Evolutionary conservation across 2,329 filamentous ascomycete genomes (phyloP).

Genomic region (Paecilomyces variotii): DNA sequence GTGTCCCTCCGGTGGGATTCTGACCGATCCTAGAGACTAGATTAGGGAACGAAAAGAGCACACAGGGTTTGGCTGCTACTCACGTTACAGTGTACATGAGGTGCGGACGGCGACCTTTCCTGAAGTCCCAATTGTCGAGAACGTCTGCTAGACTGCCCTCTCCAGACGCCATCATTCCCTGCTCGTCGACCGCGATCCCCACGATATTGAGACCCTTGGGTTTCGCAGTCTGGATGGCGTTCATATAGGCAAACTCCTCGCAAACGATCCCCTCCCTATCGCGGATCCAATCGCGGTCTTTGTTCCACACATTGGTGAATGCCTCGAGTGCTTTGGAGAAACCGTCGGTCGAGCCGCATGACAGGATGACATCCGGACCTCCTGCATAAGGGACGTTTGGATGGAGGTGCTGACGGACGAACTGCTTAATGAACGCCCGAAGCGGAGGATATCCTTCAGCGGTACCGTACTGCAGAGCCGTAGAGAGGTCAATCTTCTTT

Average conservation of each 20-base stretch:
- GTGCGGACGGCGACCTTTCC: conserved; percentile 67
- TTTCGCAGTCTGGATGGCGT: conserved; percentile 57
- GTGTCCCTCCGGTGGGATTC: conserved; percentile 73
- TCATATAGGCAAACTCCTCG: conserved; percentile 76
- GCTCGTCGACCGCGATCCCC: conserved; percentile 65
- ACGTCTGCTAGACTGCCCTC: conserved; percentile 69
- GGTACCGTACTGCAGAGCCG: conserved; percentile 81
- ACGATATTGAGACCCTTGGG: conserved; percentile 67
- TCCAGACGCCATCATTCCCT: conserved; percentile 70
- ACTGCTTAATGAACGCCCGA: conserved; percentile 68
- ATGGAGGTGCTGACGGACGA: conserved; percentile 67
- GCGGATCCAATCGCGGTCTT: conserved; percentile 56
- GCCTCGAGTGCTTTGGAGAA: conserved; percentile 70
- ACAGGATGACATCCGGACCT: conserved; percentile 70
- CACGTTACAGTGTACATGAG: conserved; percentile 85
- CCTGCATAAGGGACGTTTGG: conserved; percentile 70
- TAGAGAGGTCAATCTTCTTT: conserved; percentile 69
- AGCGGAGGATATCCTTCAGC: conserved; percentile 74
- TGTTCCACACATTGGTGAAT: conserved; percentile 67
- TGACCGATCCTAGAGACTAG: conserved; percentile 60
- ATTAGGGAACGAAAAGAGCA: background rate
- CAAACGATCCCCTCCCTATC: conserved; percentile 70
- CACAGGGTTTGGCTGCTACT: conserved; percentile 32
- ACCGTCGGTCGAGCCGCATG: conserved; percentile 77
- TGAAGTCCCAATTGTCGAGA: conserved; percentile 71